Conservation (phyloP, 169 alveolate species). For the Eimeria nieschulzi region DNA sequence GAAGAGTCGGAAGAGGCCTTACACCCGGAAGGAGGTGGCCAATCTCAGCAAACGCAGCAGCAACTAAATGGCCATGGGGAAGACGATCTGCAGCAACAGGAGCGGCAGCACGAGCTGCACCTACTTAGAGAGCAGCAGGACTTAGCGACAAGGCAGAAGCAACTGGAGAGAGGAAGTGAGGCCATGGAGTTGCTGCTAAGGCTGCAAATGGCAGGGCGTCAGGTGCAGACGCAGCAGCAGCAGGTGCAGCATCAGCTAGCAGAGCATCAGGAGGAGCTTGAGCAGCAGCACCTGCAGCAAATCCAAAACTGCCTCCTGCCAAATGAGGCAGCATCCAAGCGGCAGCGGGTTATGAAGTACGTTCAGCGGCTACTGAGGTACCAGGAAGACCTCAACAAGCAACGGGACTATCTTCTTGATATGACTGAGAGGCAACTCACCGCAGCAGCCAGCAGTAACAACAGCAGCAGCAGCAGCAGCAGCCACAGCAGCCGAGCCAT, state of each 20-base stretch:
- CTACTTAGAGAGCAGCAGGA: background rate
- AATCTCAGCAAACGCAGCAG: background rate
- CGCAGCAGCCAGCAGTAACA: no score
- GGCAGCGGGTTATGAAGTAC: no score
- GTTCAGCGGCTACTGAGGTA: no score
- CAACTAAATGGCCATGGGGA: background rate
- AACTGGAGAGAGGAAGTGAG: conserved; percentile 17
- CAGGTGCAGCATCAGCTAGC: background rate
- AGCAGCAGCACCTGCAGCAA: background rate
- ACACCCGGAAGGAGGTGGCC: background rate
- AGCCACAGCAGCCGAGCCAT: background rate
- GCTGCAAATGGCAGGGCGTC: background rate
- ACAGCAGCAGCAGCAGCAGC: background rate
- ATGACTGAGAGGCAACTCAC: no score
- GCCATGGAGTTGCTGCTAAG: background rate
- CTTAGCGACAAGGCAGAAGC: background rate
- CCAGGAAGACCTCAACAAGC: no score
- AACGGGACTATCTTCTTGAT: no score
- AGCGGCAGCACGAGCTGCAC: conserved; percentile 28
- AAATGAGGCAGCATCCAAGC: no score
- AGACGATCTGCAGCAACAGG: background rate
- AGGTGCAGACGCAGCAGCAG: background rate
- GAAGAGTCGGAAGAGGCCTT: background rate
- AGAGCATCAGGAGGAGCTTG: background rate
- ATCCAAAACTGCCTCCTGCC: no score